Evolutionary conservation across 495 filamentous ascomycete species (phyloP), one percentile per base, ranked within the genome.

Genomic region (Penicillium cosmopolitanum): DNA sequence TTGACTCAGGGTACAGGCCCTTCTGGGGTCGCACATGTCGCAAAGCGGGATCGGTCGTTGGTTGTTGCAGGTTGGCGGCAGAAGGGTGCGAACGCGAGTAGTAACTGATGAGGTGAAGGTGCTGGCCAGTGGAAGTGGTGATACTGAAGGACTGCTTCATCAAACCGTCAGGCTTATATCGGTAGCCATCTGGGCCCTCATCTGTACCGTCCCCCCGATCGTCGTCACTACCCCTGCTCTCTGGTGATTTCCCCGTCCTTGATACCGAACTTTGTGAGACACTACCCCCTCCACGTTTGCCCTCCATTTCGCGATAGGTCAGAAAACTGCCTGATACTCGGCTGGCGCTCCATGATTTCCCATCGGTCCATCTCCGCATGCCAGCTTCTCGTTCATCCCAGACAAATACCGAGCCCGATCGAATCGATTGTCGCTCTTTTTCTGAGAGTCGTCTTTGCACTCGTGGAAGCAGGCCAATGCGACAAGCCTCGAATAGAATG

Each of bases 91-190:
- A 86, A 52, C 94, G 82, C n/a, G 91, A 84, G 70, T 92, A 97
- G 72, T 98, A 98, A 65, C 93, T 96, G 71, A 98, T 98, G 40
- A 98, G 80, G 71, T 98, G 95, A 5, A 98, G 84, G 66, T 98
- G 96, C 60, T 97, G 92, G 31, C 90, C 89, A 19, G 81, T 84
- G 8, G 89, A 88, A 3, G 94, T 98, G 4, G 94, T 96, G 70
- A 98, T 98, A 78, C 94, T 97, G 82, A 98, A 98, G 0, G 95
- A 98, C 74, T 98, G 95, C 80, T 98, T 98, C 93, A 97, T 96
- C 36, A 98, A 78, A 0, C 95, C 95, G 66, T 98, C 95, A 2
- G 90, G 88, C 77, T 98, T 98, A 75, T 98, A 98, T 54, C 94
- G 84, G 71, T 98, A 98, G 12, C 95, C 95, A 72, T 98, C 95